phyloP scores from a whole-genome alignment of 148 eudicot species.

The Pharnaceum exiguum region DNA sequence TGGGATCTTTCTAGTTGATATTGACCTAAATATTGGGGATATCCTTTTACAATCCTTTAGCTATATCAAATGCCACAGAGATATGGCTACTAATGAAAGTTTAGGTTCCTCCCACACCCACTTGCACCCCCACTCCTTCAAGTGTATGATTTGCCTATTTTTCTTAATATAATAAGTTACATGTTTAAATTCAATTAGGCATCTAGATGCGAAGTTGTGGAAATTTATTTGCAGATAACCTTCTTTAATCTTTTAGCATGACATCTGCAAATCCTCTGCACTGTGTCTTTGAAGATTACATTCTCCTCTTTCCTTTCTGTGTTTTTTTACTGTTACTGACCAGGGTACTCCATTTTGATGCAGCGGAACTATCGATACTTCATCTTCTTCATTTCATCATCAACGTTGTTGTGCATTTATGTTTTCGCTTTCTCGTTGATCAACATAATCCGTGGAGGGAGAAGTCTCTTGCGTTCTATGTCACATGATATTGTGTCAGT shows the following conservation, averaged over 20 bases:
- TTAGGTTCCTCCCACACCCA: too few relatives aligned
- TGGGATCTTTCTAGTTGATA: too few relatives aligned
- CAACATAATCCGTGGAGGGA: slow-evolving; percentile 29
- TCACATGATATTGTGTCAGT: slow-evolving; percentile 50
- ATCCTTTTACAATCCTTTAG: too few relatives aligned
- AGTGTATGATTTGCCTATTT: too few relatives aligned
- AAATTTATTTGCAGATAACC: neutral
- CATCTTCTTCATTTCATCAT: slow-evolving; percentile 64
- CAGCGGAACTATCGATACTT: slow-evolving; percentile 85
- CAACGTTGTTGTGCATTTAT: slow-evolving; percentile 66
- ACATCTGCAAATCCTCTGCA: too few relatives aligned
- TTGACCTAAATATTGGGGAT: too few relatives aligned
- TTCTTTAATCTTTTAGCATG: neutral
- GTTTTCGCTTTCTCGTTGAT: slow-evolving; percentile 57
- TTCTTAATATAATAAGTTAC: too few relatives aligned
- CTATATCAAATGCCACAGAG: too few relatives aligned
- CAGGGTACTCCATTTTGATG: slow-evolving; percentile 13
- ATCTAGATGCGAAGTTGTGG: too few relatives aligned
- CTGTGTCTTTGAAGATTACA: neutral
- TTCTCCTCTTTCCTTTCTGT: neutral
- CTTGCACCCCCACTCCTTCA: too few relatives aligned
- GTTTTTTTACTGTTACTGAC: slow-evolving; percentile 11
- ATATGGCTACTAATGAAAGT: too few relatives aligned
- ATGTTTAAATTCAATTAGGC: too few relatives aligned
- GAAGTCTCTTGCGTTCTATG: slow-evolving; percentile 37